Conservation (phyloP, 768 basidiomycete genomes). For the Mycena latifolia region DNA sequence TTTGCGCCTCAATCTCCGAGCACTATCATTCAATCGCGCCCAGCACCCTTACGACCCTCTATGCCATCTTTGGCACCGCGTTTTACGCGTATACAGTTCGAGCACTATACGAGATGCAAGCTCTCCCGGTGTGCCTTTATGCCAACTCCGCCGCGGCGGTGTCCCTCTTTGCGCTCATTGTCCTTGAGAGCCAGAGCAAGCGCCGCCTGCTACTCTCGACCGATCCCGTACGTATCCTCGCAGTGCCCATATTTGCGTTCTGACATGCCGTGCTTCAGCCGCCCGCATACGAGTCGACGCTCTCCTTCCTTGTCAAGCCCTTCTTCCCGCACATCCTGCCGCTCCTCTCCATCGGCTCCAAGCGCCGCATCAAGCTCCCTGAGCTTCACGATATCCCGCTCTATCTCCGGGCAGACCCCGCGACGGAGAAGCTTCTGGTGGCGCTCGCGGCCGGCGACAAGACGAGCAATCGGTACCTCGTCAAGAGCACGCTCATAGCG, state of each 20-base stretch:
- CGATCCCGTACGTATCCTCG: slow-evolving; percentile 13
- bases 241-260: background rate
- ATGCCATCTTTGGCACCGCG: slow-evolving; percentile 3
- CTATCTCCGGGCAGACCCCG: slow-evolving; percentile 15
- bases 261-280: slow-evolving; percentile 4
- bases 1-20: slow-evolving; percentile 8
- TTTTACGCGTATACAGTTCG: slow-evolving; percentile 6
- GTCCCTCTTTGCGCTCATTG: slow-evolving; percentile 9
- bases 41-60: slow-evolving; percentile 19
- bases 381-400: slow-evolving; percentile 17
- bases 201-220: slow-evolving; percentile 7
- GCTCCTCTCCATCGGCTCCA: slow-evolving; percentile 7
- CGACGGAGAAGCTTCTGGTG: slow-evolving; percentile 20
- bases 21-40: slow-evolving; percentile 20
- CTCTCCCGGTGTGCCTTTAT: too few relatives aligned
- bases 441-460: slow-evolving; percentile 11
- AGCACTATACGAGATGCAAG: background rate
- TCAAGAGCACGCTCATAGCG: slow-evolving; percentile 15
- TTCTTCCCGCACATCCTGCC: slow-evolving; percentile 24
- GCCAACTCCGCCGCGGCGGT: too few relatives aligned
- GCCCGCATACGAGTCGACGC: too few relatives aligned
- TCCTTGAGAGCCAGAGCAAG: slow-evolving; percentile 20
- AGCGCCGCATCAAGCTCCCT: slow-evolving; percentile 13
- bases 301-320: slow-evolving; percentile 22
- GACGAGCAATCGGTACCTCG: slow-evolving; percentile 14